A percentile compares a stretch with the other conserved stretches of the same genome.
Conservation (phyloP, 139 green algal genomes). For the Gonium pectorale region DNA sequence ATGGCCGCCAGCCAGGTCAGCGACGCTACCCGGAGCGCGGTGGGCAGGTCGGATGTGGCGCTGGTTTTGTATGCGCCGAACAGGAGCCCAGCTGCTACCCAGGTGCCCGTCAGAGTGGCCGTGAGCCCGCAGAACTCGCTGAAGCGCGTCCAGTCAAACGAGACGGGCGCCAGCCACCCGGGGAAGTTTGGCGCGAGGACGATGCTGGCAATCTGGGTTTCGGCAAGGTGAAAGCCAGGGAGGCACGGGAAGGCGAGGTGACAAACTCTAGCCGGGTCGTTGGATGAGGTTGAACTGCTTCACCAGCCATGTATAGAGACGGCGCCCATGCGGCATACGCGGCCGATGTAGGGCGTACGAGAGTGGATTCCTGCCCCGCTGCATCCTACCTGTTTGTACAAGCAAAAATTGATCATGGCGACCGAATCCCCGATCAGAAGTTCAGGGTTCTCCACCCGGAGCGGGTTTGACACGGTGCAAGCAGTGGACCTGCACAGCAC, state of each 20-base stretch:
- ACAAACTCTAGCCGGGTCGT: too few relatives aligned
- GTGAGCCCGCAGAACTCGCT: slow-evolving; percentile 71
- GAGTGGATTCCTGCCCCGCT: too few relatives aligned
- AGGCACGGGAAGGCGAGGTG: too few relatives aligned
- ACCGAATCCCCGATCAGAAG: slow-evolving; percentile 72
- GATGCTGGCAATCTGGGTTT: slow-evolving; percentile 73
- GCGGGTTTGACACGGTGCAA: too few relatives aligned
- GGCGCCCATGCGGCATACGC: too few relatives aligned
- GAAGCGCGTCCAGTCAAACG: slow-evolving; percentile 74
- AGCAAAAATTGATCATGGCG: slow-evolving; percentile 62
- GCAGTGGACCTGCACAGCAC: too few relatives aligned
- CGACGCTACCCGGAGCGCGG: slow-evolving; percentile 45
- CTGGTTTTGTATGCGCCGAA: slow-evolving; percentile 62
- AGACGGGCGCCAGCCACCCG: slow-evolving; percentile 76
- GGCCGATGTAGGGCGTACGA: too few relatives aligned
- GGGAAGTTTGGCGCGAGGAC: slow-evolving; percentile 70
- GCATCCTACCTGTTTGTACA: slow-evolving; percentile 69
- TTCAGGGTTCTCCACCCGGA: slow-evolving; percentile 64
- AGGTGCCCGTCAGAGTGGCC: slow-evolving; percentile 63
- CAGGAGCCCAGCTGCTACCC: slow-evolving; percentile 54
- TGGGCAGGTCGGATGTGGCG: slow-evolving; percentile 57
- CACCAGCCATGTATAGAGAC: too few relatives aligned
- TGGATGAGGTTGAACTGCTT: too few relatives aligned
- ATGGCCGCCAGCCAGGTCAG: slow-evolving; percentile 71
- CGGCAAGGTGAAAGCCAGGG: too few relatives aligned